Base-by-base conservation (phyloP, 2,329 filamentous ascomycete species). In the Penicillium sp. region DNA sequence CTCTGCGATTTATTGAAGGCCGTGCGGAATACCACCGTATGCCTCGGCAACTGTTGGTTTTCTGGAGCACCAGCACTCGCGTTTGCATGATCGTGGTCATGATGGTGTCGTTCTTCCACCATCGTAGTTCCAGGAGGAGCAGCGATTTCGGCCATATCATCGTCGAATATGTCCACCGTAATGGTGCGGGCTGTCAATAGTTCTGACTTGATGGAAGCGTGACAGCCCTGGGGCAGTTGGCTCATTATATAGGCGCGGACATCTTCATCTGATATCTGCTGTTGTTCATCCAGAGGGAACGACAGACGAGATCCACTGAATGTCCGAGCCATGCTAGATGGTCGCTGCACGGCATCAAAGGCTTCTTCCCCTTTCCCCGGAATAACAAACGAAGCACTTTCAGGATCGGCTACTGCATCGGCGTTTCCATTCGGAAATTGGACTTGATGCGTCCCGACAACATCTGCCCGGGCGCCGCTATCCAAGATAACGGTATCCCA, bases 371-470 rank as follows among this genome's bases (percentile, higher is more conserved):
- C 66, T 12, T 64, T 65, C 4, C 68, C 67, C 6, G 73, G 68
- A 42, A 70, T 68, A 45, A 75, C 60, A 47, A 77, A 77, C 9
- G 78, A 78, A 82, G 85, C 56, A 73, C 78, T 65, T 75, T 82
- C 45, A 82, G 77, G 42, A 71, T 75, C 39, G 66, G 68, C 71
- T 2, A 76, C 63, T 23, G 78, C 76, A 31, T 81, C 77, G 9
- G 77, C 71, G 2, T 74, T 73, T 41, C 55, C 49, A 23, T 60
- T 55, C 6, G 60, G 44, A 46, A 67, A 70, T 41, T 66, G 66
- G 38, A 70, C 65, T 45, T 67, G 67, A 51, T 69, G 70, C 34
- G 71, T 73, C n/a, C 71, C 73, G 16, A 78, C 68, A 43, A 78
- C 76, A 56, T 78, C 76, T 26, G 76, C 76, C 51, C 75, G 69